phyloP scores from a whole-genome alignment of 1,284 basidiomycete species.

The Naganishia sp. region DNA sequence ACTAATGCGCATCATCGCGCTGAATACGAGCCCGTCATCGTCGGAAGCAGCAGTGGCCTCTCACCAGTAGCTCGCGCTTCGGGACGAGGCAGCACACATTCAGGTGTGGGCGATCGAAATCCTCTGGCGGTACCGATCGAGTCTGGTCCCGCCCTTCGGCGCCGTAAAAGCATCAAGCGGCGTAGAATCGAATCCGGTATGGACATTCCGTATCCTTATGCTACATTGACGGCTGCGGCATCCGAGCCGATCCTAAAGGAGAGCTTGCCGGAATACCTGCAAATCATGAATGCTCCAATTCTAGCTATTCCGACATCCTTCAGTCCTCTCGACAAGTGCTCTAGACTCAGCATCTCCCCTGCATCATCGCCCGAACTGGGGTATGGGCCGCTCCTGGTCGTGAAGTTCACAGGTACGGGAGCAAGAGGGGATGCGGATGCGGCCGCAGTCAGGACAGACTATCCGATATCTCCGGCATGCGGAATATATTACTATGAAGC shows the following conservation, averaged over 20 bases:
- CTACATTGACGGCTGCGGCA: slow-evolving; percentile 6
- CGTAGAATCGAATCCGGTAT: slow-evolving; percentile 15
- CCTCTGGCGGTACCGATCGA: neutral
- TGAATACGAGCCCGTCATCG: slow-evolving; percentile 2
- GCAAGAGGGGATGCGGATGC: slow-evolving; percentile 73
- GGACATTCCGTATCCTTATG: slow-evolving; percentile 8
- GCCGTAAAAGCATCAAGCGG: slow-evolving; percentile 27
- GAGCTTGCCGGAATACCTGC: slow-evolving; percentile 32
- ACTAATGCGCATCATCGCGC: slow-evolving; percentile 10
- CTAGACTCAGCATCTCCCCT: slow-evolving; percentile 13
- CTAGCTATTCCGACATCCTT: slow-evolving; percentile 27
- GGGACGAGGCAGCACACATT: neutral
- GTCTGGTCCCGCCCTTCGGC: slow-evolving; percentile 9
- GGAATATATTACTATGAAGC: slow-evolving; percentile 92
- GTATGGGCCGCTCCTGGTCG: slow-evolving; percentile 13
- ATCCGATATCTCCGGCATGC: slow-evolving; percentile 74
- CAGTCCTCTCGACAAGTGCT: slow-evolving; percentile 27
- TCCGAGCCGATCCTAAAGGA: slow-evolving; percentile 1
- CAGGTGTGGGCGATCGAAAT: neutral
- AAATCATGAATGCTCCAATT: slow-evolving; percentile 20
- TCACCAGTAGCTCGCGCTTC: neutral
- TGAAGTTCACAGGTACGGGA: slow-evolving; percentile 43
- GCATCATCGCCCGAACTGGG: neutral
- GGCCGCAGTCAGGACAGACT: slow-evolving; percentile 71
- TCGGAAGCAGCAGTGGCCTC: neutral